Conservation (phyloP, 345 rosid genomes). For the Adansonia digitata region DNA sequence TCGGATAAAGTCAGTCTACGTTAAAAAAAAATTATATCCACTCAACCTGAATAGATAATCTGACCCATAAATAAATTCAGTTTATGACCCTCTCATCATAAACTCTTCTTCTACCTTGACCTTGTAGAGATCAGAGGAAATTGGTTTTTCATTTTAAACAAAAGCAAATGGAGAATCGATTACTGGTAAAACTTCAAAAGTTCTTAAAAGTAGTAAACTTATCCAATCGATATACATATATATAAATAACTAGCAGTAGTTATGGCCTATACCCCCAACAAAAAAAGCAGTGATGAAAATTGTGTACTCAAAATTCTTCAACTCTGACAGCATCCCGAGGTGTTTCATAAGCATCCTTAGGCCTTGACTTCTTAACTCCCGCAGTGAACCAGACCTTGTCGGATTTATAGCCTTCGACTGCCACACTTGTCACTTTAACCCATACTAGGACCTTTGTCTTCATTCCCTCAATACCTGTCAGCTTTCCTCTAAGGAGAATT, state of each 20-base stretch:
- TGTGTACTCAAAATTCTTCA: constrained; percentile 55
- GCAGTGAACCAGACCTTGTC: constrained; percentile 97
- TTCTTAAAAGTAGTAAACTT: neutral
- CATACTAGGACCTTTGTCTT: constrained; percentile 91
- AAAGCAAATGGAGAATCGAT: neutral
- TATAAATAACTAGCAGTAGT: constrained; percentile 3
- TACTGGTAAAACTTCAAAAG: neutral
- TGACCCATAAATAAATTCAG: no score
- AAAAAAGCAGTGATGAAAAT: neutral
- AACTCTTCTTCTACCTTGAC: no score
- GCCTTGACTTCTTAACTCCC: constrained; percentile 82
- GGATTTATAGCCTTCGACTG: constrained; percentile 67
- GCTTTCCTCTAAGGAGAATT: constrained; percentile 64
- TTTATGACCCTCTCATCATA: no score
- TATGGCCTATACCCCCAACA: neutral
- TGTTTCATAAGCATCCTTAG: constrained; percentile 55
- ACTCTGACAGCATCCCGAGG: constrained; percentile 62
- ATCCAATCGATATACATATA: neutral
- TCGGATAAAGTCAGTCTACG: no score
- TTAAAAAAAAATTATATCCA: no score
- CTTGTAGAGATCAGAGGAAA: neutral
- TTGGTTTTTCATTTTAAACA: neutral
- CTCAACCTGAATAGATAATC: no score
- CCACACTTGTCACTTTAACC: constrained; percentile 79
- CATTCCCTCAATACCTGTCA: constrained; percentile 83